These are phyloP conservation scores for Caloboletus firmus DNA, from an alignment of 1,284 basidiomycete species.

Conservation along the genomic window DNA sequence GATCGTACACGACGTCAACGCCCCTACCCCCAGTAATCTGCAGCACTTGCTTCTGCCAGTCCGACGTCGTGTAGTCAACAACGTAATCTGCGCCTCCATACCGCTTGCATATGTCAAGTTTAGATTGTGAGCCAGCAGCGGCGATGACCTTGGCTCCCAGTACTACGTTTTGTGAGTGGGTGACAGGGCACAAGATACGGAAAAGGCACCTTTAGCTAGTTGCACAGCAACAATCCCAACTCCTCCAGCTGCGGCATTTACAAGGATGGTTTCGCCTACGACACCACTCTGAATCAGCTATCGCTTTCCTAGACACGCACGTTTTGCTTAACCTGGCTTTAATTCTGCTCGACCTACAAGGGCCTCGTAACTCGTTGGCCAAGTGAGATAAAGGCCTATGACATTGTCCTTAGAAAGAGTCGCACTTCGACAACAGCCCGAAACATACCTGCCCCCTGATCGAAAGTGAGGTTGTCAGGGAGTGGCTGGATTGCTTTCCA, in stretches of 20 bases:
- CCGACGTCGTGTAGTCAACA: conserved; percentile 63
- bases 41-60: conserved; percentile 77
- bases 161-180: conserved; percentile 40
- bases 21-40: conserved; percentile 78
- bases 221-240: conserved; percentile 92
- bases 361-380: conserved; percentile 88
- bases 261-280: conserved; percentile 83
- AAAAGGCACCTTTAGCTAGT: conserved; percentile 71
- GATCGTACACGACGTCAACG: conserved; percentile 88
- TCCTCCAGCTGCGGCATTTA: conserved; percentile 88
- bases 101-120: conserved; percentile 67
- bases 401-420: conserved; percentile 27
- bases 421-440: conserved; percentile 32
- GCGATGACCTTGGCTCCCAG: conserved; percentile 80
- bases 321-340: conserved; percentile 53
- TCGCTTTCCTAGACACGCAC: background rate
- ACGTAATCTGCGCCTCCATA: conserved; percentile 71
- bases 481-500: conserved; percentile 55
- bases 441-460: conserved; percentile 58
- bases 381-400: conserved; percentile 74
- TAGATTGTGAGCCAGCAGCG: conserved; percentile 68
- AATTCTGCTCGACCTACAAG: conserved; percentile 82
- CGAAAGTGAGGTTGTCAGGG: conserved; percentile 62
- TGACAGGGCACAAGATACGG: background rate
- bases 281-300: conserved; percentile 12